Evolutionary conservation across 2,329 filamentous ascomycete genomes (phyloP).

Genomic region (Fusarium coicis): DNA sequence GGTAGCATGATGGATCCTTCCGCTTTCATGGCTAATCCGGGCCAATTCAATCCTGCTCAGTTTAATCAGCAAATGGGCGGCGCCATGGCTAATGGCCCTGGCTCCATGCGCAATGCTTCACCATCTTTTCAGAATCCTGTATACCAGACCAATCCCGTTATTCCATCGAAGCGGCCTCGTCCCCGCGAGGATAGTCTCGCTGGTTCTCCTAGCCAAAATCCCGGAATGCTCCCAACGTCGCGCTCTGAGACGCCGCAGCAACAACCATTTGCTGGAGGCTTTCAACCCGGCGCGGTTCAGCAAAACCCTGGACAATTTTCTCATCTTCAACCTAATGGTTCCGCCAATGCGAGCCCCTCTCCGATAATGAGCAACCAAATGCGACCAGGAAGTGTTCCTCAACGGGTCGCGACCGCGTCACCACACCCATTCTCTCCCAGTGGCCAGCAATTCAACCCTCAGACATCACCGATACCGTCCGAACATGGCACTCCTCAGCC

Average conservation of each 20-base stretch:
- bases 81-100: conserved; percentile 81
- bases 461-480: conserved; percentile 80
- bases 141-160: conserved; percentile 86
- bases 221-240: conserved; percentile 80
- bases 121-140: conserved; percentile 79
- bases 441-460: conserved; percentile 75
- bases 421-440: conserved; percentile 90
- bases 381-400: conserved; percentile 75
- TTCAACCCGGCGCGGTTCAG: conserved; percentile 72
- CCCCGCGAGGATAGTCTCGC: conserved; percentile 85
- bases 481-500: conserved; percentile 83
- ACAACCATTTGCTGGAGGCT: conserved; percentile 75
- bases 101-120: conserved; percentile 83
- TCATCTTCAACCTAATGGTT: conserved; percentile 83
- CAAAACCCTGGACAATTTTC: conserved; percentile 77
- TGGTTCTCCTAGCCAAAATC: conserved; percentile 81
- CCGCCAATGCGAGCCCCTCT: conserved; percentile 87
- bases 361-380: conserved; percentile 89
- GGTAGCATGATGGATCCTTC: conserved; percentile 73
- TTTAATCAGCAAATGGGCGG: conserved; percentile 67
- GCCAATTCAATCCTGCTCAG: conserved; percentile 70
- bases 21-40: conserved; percentile 69
- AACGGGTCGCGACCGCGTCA: conserved; percentile 89
- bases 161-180: conserved; percentile 88
- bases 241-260: conserved; percentile 94